A percentile compares a stretch with the other conserved stretches of the same genome.
These are phyloP conservation scores for Phialocephala sp. DNA, from an alignment of 2,329 filamentous ascomycete species.

Conservation along the genomic window DNA sequence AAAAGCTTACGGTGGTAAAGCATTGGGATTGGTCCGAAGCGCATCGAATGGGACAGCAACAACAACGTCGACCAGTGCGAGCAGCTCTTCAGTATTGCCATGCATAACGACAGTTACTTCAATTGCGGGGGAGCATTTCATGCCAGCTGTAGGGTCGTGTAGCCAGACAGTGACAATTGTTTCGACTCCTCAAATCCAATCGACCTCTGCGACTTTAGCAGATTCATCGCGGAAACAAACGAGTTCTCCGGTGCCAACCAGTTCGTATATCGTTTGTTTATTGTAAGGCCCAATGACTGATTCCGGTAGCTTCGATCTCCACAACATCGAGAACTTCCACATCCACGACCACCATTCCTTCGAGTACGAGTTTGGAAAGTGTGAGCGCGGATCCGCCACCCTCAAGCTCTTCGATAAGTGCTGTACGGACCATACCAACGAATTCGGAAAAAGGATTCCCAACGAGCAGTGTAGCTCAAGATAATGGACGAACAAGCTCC, in stretches of 20 bases:
- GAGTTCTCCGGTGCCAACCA: background rate
- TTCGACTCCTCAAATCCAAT: conserved; percentile 8
- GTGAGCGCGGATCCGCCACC: background rate
- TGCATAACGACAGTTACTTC: conserved; percentile 21
- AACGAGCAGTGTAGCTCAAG: background rate
- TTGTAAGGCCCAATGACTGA: background rate
- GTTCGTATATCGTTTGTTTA: background rate
- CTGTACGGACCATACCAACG: background rate
- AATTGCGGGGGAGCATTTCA: conserved; percentile 10
- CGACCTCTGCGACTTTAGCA: background rate
- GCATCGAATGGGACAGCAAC: conserved; percentile 1
- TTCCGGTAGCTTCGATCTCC: background rate
- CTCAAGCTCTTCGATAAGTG: background rate
- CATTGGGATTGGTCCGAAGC: conserved; percentile 6
- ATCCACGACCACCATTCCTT: background rate
- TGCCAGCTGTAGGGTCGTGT: conserved; percentile 1
- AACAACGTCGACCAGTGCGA: background rate
- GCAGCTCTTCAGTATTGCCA: background rate
- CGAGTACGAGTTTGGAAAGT: background rate
- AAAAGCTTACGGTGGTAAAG: conserved; percentile 15
- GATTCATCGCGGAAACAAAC: background rate
- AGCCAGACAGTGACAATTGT: conserved; percentile 6
- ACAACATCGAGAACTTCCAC: background rate
- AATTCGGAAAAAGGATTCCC: background rate
- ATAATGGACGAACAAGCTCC: background rate